phyloP scores from a whole-genome alignment of 768 basidiomycete genomes.

The Russula abietina region DNA sequence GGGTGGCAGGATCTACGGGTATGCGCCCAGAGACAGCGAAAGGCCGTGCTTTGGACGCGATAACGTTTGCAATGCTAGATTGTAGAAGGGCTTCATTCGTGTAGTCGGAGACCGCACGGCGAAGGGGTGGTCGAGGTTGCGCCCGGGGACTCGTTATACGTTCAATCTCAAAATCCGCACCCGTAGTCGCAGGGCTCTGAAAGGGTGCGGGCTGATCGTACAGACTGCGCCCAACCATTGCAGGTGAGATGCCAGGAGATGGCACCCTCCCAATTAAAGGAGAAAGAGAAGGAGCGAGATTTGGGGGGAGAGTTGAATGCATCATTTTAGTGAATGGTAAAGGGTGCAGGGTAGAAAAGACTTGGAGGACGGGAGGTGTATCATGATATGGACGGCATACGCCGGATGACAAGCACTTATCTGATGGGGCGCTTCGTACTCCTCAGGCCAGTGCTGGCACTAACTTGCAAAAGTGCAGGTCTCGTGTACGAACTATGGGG shows the following conservation, averaged over 20 bases:
- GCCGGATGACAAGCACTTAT: slow-evolving; percentile 20
- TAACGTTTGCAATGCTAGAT: slow-evolving; percentile 48
- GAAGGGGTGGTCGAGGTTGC: slow-evolving; percentile 23
- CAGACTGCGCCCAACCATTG: slow-evolving; percentile 13
- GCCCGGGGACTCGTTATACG: slow-evolving; percentile 26
- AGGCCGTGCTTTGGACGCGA: slow-evolving; percentile 53
- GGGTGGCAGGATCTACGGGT: slow-evolving; percentile 58
- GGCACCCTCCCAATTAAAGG: slow-evolving; percentile 9
- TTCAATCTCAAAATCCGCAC: slow-evolving; percentile 60
- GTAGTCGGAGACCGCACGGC: slow-evolving; percentile 38
- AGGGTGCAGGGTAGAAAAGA: slow-evolving; percentile 14
- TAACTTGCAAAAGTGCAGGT: not conserved
- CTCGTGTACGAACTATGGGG: not conserved
- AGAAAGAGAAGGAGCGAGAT: not conserved
- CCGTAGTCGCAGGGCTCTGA: slow-evolving; percentile 38
- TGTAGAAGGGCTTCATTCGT: slow-evolving; percentile 50
- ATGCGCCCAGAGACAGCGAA: slow-evolving; percentile 65
- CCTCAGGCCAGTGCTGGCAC: not conserved
- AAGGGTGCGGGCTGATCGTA: slow-evolving; percentile 30
- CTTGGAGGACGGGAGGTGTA: not conserved
- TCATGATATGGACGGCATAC: not conserved
- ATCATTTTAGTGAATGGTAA: slow-evolving; percentile 19
- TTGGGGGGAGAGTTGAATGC: slow-evolving; percentile 15
- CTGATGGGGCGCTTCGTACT: slow-evolving; percentile 8
- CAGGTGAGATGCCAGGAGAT: slow-evolving; percentile 24